phyloP scores from a whole-genome alignment of 495 filamentous ascomycete species.

The Aspergillus cristatus region DNA sequence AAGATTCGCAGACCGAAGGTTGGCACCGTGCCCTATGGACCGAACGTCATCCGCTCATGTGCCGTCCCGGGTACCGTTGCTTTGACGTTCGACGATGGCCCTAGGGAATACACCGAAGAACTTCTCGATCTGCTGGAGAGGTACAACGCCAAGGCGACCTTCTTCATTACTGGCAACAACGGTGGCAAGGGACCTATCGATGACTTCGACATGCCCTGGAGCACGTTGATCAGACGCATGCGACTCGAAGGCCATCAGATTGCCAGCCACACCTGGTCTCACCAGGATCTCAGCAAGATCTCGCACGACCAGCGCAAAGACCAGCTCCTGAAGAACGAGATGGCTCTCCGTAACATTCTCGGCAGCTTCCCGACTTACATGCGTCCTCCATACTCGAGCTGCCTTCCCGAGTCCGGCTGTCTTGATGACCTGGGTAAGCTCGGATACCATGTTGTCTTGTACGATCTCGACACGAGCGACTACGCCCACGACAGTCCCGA shows the following conservation, averaged over 20 bases:
- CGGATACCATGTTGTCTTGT: constrained; percentile 69
- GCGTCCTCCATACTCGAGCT: constrained; percentile 74
- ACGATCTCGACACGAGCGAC: constrained; percentile 73
- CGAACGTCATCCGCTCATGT: constrained; percentile 59
- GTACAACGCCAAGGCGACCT: constrained; percentile 63
- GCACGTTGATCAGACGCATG: constrained; percentile 59
- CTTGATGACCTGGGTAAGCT: constrained; percentile 49
- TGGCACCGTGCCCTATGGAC: constrained; percentile 51
- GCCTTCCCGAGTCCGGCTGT: constrained; percentile 47
- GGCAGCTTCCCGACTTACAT: constrained; percentile 81
- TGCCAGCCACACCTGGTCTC: constrained; percentile 79
- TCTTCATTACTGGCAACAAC: constrained; percentile 73
- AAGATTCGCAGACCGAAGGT: constrained; percentile 48
- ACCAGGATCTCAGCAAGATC: constrained; percentile 58
- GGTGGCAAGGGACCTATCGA: constrained; percentile 65
- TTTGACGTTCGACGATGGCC: constrained; percentile 73
- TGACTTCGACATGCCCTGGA: constrained; percentile 45
- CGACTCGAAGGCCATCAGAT: constrained; percentile 66
- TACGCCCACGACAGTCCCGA: constrained; percentile 54
- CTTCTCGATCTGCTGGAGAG: constrained; percentile 60
- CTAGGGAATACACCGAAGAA: constrained; percentile 57
- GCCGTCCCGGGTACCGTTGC: constrained; percentile 54
- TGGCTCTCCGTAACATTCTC: constrained; percentile 67
- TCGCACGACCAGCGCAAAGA: constrained; percentile 46
- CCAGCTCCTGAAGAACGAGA: constrained; percentile 72